phyloP scores from a whole-genome alignment of 352 stramenopile genomes.

The Aphanomyces stellatus region DNA sequence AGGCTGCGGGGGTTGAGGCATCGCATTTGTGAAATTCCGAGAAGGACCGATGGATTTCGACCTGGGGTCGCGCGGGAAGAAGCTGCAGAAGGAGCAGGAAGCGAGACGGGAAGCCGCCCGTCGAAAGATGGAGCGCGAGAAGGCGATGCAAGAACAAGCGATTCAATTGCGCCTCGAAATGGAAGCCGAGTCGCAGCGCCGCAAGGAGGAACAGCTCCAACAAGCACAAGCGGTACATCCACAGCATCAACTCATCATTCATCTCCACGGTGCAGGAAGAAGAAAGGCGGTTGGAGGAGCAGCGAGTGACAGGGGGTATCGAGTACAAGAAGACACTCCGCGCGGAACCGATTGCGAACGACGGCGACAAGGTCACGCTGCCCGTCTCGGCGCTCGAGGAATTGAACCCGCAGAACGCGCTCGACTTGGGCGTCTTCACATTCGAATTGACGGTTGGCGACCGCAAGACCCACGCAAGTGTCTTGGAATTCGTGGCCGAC shows the following conservation, averaged over 20 bases:
- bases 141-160: background rate
- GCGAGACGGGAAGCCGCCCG: conserved; percentile 3
- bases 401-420: conserved; percentile 66
- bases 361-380: conserved; percentile 73
- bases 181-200: background rate
- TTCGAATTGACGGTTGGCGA: conserved; percentile 45
- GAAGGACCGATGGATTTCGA: conserved; percentile 20
- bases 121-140: conserved; percentile 15
- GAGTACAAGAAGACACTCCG: conserved; percentile 43
- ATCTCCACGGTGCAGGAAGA: conserved; percentile 40
- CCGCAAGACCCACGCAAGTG: conserved; percentile 52
- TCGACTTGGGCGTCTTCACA: conserved; percentile 69
- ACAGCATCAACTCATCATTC: conserved; percentile 28
- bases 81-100: conserved; percentile 18
- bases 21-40: background rate
- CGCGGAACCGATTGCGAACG: conserved; percentile 34
- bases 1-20: background rate
- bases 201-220: conserved; percentile 42
- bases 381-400: conserved; percentile 63
- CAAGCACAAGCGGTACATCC: conserved; percentile 39
- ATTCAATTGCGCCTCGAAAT: conserved; percentile 2
- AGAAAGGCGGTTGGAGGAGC: conserved; percentile 46
- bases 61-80: conserved; percentile 5
- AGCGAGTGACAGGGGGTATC: conserved; percentile 63
- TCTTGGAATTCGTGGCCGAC: conserved; percentile 70